These are phyloP conservation scores for Penicillium oxalicum DNA, from an alignment of 2,329 filamentous ascomycete species.

Conservation along the genomic window DNA sequence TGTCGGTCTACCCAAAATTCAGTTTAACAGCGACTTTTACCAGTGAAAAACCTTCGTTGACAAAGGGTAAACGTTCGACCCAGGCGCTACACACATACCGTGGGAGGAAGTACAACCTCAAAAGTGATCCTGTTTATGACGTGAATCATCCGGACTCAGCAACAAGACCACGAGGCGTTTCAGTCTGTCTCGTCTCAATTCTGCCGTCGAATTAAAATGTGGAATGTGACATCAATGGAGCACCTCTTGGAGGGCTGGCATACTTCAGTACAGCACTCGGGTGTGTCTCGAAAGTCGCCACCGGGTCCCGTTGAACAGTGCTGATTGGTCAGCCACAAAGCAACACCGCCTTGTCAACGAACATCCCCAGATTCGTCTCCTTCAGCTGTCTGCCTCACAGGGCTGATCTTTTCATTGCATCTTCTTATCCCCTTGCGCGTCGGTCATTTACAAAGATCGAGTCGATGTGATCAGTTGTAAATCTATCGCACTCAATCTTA, in stretches of 20 bases:
- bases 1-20: too few species aligned
- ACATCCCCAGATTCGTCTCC: neutral
- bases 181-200: neutral
- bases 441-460: too few species aligned
- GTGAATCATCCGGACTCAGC: too few species aligned
- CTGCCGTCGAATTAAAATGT: neutral
- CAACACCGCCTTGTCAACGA: neutral
- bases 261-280: too few species aligned
- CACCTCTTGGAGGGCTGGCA: too few species aligned
- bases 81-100: too few species aligned
- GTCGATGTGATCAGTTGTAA: too few species aligned
- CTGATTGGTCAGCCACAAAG: slow-evolving; percentile 5
- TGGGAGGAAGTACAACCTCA: too few species aligned
- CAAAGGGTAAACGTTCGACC: too few species aligned
- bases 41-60: too few species aligned
- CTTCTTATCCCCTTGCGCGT: neutral
- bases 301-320: neutral
- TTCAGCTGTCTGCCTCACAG: neutral
- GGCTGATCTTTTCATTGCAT: neutral
- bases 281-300: neutral
- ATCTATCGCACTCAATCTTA: neutral
- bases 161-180: neutral
- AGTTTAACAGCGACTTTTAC: too few species aligned
- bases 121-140: too few species aligned
- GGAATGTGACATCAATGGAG: neutral